phyloP scores from a whole-genome alignment of 2,329 filamentous ascomycete genomes.

The Dothideomycetidae sp. region DNA sequence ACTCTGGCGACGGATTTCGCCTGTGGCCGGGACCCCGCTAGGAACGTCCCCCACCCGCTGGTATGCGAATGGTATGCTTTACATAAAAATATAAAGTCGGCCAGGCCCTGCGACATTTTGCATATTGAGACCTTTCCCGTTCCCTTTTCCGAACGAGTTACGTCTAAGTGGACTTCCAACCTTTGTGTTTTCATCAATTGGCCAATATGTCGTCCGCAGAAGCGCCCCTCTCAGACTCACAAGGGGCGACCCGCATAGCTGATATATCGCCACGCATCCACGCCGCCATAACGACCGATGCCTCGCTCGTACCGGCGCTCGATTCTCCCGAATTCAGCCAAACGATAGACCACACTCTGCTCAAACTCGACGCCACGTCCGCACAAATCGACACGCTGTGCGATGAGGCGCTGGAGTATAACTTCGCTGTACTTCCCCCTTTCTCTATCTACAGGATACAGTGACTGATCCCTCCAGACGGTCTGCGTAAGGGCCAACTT shows the following conservation, averaged over 20 bases:
- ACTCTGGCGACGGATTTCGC: too few species aligned
- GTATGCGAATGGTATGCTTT: too few species aligned
- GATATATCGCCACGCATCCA: slow-evolving; percentile 19
- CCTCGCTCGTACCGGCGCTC: slow-evolving; percentile 7
- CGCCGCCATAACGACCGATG: slow-evolving; percentile 2
- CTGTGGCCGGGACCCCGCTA: too few species aligned
- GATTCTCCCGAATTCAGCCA: slow-evolving; percentile 16
- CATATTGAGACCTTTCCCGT: too few species aligned
- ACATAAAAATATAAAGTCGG: too few species aligned
- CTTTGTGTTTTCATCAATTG: slow-evolving; percentile 10
- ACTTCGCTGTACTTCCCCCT: slow-evolving; percentile 28
- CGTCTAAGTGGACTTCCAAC: slow-evolving; percentile 11
- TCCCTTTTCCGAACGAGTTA: too few species aligned
- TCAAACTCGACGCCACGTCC: slow-evolving; percentile 34
- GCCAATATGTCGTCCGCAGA: not conserved
- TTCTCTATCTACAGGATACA: not conserved
- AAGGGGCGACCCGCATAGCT: slow-evolving; percentile 30
- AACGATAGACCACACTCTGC: slow-evolving; percentile 35
- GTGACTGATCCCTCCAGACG: slow-evolving; percentile 22
- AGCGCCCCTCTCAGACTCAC: slow-evolving; percentile 24
- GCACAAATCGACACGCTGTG: slow-evolving; percentile 40
- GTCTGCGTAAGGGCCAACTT: slow-evolving; percentile 43
- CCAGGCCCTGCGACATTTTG: too few species aligned
- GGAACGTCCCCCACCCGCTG: too few species aligned
- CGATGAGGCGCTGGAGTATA: slow-evolving; percentile 36